phyloP scores from a whole-genome alignment of 495 filamentous ascomycete species.

The Talaromyces ruber region DNA sequence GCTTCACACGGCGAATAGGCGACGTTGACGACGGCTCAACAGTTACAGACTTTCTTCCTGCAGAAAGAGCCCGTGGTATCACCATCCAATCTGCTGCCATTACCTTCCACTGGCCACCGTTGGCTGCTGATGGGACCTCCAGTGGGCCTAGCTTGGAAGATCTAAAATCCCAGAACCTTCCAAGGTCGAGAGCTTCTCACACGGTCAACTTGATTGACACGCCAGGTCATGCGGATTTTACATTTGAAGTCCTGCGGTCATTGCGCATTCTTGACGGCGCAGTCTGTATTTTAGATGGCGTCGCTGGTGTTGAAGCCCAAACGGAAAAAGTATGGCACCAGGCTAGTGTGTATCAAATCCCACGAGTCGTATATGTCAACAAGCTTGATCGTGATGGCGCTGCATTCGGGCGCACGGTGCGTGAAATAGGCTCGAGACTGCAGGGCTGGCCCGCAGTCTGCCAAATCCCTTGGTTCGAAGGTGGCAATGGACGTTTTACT shows the following conservation, averaged over 20 bases:
- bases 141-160: conserved; percentile 8
- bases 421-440: conserved; percentile 72
- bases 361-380: conserved; percentile 83
- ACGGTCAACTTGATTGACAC: conserved; percentile 95
- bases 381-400: conserved; percentile 95
- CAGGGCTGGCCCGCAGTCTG: conserved; percentile 83
- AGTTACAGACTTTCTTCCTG: conserved; percentile 93
- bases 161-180: conserved; percentile 16
- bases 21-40: conserved; percentile 97
- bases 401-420: conserved; percentile 77
- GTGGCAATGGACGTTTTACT: conserved; percentile 59
- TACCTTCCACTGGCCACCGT: conserved; percentile 80
- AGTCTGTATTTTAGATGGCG: conserved; percentile 91
- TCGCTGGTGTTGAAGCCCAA: conserved; percentile 95
- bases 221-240: conserved; percentile 96
- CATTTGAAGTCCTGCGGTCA: conserved; percentile 92
- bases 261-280: conserved; percentile 90
- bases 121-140: conserved; percentile 15
- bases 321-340: conserved; percentile 97
- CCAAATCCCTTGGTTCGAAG: conserved; percentile 88
- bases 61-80: conserved; percentile 88
- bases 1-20: conserved; percentile 79
- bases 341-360: conserved; percentile 76
- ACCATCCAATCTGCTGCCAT: conserved; percentile 98
- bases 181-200: conserved; percentile 40